Evolutionary conservation across 495 filamentous ascomycete species (phyloP).

Genomic region (Staphylotrichum tortipilum): DNA sequence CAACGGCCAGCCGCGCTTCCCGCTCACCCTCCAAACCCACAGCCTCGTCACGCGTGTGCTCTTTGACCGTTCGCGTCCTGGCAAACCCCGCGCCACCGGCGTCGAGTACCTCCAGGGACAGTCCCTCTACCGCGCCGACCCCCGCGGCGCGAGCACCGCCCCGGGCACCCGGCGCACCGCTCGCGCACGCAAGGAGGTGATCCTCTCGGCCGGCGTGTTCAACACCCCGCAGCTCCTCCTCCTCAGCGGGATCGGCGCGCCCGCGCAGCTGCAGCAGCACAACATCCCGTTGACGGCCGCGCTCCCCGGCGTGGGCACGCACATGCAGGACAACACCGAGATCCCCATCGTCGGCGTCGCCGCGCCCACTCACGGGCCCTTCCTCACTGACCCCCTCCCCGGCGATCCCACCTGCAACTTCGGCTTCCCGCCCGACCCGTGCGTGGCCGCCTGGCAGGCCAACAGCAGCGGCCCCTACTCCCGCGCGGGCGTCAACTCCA

Average conservation of each 20-base stretch:
- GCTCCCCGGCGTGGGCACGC: constrained; percentile 50
- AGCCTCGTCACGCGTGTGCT: constrained; percentile 33
- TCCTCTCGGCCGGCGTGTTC: constrained; percentile 34
- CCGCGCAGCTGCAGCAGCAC: not conserved
- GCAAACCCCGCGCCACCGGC: constrained; percentile 18
- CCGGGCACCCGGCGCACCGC: constrained; percentile 11
- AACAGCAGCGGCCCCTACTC: constrained; percentile 11
- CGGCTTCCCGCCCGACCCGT: constrained; percentile 16
- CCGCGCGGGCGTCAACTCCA: constrained; percentile 4
- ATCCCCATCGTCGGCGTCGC: constrained; percentile 25
- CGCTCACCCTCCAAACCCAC: constrained; percentile 46
- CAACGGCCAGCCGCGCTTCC: constrained; percentile 44
- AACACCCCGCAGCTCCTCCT: constrained; percentile 42
- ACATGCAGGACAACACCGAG: constrained; percentile 56
- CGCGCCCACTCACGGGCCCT: not conserved
- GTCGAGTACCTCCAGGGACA: constrained; percentile 29
- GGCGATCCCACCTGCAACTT: constrained; percentile 14
- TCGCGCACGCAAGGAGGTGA: constrained; percentile 30
- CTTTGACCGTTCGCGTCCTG: constrained; percentile 14
- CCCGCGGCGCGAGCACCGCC: constrained; percentile 18
- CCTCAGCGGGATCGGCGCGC: constrained; percentile 27
- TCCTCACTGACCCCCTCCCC: constrained; percentile 1
- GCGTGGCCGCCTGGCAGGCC: constrained; percentile 5
- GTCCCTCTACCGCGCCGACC: constrained; percentile 34
- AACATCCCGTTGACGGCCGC: constrained; percentile 42